Base-by-base conservation (phyloP, 1,284 basidiomycete species). In the Phaffia rhodozyma region DNA sequence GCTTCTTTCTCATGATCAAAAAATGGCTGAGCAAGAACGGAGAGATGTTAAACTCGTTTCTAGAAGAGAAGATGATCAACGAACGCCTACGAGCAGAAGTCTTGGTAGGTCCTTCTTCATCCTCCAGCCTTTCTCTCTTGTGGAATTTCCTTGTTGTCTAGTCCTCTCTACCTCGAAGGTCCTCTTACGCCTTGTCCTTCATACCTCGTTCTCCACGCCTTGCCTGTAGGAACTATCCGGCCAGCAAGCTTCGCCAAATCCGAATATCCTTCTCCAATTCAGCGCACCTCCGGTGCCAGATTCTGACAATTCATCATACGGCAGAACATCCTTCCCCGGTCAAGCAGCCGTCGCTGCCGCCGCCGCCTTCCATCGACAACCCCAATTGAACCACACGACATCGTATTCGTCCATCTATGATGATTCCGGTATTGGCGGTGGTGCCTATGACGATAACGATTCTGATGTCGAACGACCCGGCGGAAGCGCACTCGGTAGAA, bases 1-100 rank as follows among this genome's bases (percentile, higher is more conserved):
- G 59, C 53, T 66, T 66, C 64, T 66, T 66, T 48, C 50, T 76
- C 21, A 74, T 75, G 73, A 73, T 71, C 1, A 63, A 73, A 32
- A 67, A 68, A 59, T 70, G 68, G 68, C 62, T 66, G 29, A 56
- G 69, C 66, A 21, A 64, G 25, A 69, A 60, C 1, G 66, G 30
- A 61, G 71, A 61, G 60, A 68, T 67, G 69, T 66, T 75, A 48
- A 72, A 75, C 38, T 69, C 72, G 6, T 76, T 75, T 55, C 57
- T 76, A 43, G 74, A 75, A 56, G 67, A 75, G 20, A 75, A 76
- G 66, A 64, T 76, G 55, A 74, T 75, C 67, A 76, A 75, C 57
- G 75, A 75, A 68, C 62, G 72, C 43, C 56, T 75, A 25, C 62
- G 71, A 52, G 74, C 72, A 54, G 74, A 75, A 61, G 65, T 76